Percentiles rank a stretch among this genome's conserved stretches.
Conservation (phyloP, 495 filamentous ascomycete genomes). For the Oidiodendron maius region DNA sequence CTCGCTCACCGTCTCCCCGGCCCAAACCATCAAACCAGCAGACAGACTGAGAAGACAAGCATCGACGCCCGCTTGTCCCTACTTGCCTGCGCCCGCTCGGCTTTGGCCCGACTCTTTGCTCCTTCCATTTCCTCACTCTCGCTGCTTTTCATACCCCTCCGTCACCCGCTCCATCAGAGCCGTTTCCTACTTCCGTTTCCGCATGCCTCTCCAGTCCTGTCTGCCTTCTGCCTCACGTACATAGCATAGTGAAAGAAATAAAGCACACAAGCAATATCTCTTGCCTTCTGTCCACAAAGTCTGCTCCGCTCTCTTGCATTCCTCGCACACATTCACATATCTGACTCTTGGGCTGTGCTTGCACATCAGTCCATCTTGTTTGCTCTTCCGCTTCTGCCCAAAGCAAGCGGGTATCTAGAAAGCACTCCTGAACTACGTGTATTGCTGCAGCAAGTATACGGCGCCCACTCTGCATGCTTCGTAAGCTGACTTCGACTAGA, state of each 20-base stretch:
- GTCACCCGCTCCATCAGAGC: conserved; percentile 2
- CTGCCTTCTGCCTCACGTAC: conserved; percentile 27
- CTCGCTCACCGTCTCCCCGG: conserved; percentile 5
- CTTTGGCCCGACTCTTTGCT: conserved; percentile 5
- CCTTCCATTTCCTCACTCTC: conserved; percentile 9
- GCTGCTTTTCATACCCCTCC: conserved; percentile 1
- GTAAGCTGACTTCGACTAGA: conserved; percentile 17
- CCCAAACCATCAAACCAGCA: conserved; percentile 8
- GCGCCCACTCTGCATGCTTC: conserved; percentile 9
- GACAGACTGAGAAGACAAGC: too few relatives aligned
- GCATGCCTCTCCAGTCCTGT: conserved; percentile 1
- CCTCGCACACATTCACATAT: conserved; percentile 21
- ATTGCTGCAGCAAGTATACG: conserved; percentile 26
- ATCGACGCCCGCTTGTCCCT: too few relatives aligned
- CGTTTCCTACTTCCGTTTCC: conserved; percentile 11
- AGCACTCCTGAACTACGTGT: conserved; percentile 15
- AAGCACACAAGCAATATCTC: conserved; percentile 32
- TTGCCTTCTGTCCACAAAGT: conserved; percentile 26
- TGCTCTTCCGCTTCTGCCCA: conserved; percentile 12
- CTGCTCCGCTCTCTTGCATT: conserved; percentile 22
- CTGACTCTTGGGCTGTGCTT: conserved; percentile 18
- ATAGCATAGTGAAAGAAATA: conserved; percentile 50
- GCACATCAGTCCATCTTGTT: conserved; percentile 23
- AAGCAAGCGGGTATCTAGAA: conserved; percentile 18
- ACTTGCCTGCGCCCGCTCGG: too few relatives aligned